A percentile compares a stretch with the other conserved stretches of the same genome.
Conservation (phyloP, 106 monocot genomes). For the Hemerocallis citrina region DNA sequence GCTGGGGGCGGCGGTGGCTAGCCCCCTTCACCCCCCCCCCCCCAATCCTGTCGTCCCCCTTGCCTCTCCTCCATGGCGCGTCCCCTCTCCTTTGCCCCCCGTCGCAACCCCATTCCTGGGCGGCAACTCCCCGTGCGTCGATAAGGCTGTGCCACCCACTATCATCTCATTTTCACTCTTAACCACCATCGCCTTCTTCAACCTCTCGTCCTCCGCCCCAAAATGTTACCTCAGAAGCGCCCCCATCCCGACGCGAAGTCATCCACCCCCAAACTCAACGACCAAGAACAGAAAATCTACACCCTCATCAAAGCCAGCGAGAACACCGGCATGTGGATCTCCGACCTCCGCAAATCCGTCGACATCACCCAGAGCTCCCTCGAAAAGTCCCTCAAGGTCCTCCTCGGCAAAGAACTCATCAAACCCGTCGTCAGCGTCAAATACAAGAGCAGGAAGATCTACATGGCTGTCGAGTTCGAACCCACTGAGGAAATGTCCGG, state of each 20-base stretch:
- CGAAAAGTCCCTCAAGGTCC: constrained; percentile 38
- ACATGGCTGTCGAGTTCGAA: constrained; percentile 50
- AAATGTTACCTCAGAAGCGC: constrained; percentile 16
- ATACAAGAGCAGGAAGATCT: constrained; percentile 36
- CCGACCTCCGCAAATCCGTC: constrained; percentile 33
- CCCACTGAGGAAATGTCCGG: constrained; percentile 55
- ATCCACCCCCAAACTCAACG: constrained; percentile 6
- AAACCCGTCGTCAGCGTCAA: constrained; percentile 47
- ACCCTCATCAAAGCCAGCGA: constrained; percentile 35
- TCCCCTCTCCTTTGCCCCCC: too few species aligned
- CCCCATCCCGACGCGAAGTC: not conserved
- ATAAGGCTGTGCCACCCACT: too few species aligned
- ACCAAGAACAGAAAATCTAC: constrained; percentile 23
- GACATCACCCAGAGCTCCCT: constrained; percentile 8
- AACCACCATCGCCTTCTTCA: too few species aligned
- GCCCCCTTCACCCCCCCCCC: too few species aligned
- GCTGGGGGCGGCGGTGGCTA: too few species aligned
- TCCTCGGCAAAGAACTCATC: constrained; percentile 35
- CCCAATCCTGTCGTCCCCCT: too few species aligned
- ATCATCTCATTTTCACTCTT: too few species aligned
- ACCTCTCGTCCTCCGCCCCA: not conserved
- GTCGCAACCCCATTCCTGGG: too few species aligned
- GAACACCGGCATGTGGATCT: constrained; percentile 44
- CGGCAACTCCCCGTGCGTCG: too few species aligned
- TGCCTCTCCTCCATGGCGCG: too few species aligned